Evolutionary conservation across 176 grass and related monocot species (phyloP).

Genomic region (Lolium multiflorum): DNA sequence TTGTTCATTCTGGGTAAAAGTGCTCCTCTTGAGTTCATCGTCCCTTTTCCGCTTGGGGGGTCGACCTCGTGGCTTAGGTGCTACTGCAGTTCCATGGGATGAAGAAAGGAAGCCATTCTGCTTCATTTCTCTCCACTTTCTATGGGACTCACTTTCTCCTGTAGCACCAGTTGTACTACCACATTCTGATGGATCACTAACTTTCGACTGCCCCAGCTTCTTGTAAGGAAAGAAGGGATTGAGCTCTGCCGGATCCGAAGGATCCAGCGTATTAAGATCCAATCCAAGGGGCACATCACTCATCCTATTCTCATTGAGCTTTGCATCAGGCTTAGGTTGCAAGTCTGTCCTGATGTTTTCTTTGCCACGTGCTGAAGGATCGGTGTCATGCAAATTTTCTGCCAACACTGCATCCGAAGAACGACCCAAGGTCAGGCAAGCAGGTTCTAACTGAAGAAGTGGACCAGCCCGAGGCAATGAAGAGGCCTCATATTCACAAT

Average conservation of each 20-base stretch:
- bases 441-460: conserved; percentile 41
- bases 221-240: conserved; percentile 92
- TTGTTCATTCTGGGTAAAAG: conserved; percentile 62
- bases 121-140: conserved; percentile 96
- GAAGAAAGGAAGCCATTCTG: conserved; percentile 97
- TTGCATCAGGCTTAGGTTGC: conserved; percentile 40
- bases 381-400: conserved; percentile 21
- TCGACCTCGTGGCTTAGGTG: conserved; percentile 60
- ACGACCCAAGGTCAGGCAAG: conserved; percentile 61
- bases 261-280: conserved; percentile 70
- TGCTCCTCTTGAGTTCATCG: conserved; percentile 53
- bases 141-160: conserved; percentile 71
- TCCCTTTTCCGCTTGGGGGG: conserved; percentile 68
- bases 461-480: conserved; percentile 36
- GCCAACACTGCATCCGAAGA: conserved; percentile 26
- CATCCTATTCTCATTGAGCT: conserved; percentile 32
- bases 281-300: conserved; percentile 44
- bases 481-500: conserved; percentile 32
- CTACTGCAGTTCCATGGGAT: conserved; percentile 58
- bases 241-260: conserved; percentile 53
- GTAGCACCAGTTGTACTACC: conserved; percentile 73
- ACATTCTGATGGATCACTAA: conserved; percentile 69
- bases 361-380: conserved; percentile 35
- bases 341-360: conserved; percentile 34
- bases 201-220: conserved; percentile 59